Percentiles rank a stretch among this genome's conserved stretches.
Conservation (phyloP, 2,329 filamentous ascomycete species). For the Beauveria sp. region DNA sequence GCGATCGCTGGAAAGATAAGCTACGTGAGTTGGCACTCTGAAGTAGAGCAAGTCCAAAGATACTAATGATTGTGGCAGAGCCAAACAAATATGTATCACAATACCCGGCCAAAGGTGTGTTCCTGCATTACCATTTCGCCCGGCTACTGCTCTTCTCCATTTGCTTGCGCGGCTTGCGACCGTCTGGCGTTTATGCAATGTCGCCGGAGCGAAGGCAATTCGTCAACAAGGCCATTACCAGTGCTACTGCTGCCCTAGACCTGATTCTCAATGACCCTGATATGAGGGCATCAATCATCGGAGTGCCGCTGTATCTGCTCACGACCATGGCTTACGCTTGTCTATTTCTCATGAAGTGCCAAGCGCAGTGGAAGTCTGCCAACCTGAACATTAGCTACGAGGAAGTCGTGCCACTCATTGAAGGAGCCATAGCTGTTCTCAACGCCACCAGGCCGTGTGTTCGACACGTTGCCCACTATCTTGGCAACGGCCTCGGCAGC, state of each 20-base stretch:
- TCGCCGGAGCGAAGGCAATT: constrained; percentile 36
- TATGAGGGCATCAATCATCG: constrained; percentile 24
- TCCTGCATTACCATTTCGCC: constrained; percentile 43
- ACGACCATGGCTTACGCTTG: constrained; percentile 26
- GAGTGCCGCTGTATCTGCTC: constrained; percentile 25
- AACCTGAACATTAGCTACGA: constrained; percentile 23
- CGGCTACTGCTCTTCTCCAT: constrained; percentile 42
- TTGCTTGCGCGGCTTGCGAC: constrained; percentile 30
- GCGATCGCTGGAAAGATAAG: constrained; percentile 27
- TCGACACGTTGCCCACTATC: constrained; percentile 23
- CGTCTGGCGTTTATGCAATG: constrained; percentile 30
- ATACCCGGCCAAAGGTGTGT: constrained; percentile 42
- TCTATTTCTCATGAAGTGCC: constrained; percentile 26
- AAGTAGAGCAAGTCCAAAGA: background rate
- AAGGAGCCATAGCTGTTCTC: constrained; percentile 19
- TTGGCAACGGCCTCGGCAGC: constrained; percentile 21
- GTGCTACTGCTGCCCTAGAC: constrained; percentile 23
- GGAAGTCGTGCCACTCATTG: constrained; percentile 21
- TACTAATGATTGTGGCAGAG: constrained; percentile 22
- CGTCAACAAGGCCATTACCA: constrained; percentile 32
- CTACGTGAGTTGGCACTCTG: constrained; percentile 19
- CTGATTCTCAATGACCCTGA: constrained; percentile 24
- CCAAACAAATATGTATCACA: constrained; percentile 37
- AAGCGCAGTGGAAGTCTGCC: constrained; percentile 22
- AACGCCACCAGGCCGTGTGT: constrained; percentile 19